Base-by-base conservation (phyloP, 495 filamentous ascomycete species). In the Parathielavia hyrcaniae region DNA sequence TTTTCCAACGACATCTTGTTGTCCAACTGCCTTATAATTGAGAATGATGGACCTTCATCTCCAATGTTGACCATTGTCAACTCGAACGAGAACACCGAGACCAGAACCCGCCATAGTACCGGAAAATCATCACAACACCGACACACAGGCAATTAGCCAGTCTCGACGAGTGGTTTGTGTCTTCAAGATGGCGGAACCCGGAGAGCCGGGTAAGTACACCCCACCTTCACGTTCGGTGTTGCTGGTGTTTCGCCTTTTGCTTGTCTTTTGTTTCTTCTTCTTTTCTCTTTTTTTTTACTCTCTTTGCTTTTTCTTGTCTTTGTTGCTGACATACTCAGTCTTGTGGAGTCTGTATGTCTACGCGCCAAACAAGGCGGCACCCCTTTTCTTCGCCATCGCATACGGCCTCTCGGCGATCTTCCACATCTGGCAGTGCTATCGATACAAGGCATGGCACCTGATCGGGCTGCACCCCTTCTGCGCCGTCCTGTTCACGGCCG, bases 401-500 rank as follows among this genome's bases (percentile, higher is more conserved):
- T 72, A 61, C 36, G 62, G 47, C 10, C 5, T 60, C 20, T 72
- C 68, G 5, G 66, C 56, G 1, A 38, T 60, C 8, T 50, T 58
- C 38, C 70, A 72, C 40, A 51, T 67, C 20, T 71, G 68, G 67
- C 68, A 71, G 53, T 71, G 70, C 58, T 41, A 40, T n/a, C 65
- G 52, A 30, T 72, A 69, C 48, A 62, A 65, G 38, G 50, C 48
- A 34, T 72, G 50, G 35, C 66, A 61, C 44, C 45, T 74, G 20
- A 57, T 62, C 51, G 63, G 65, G 10, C 56, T 72, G 5, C 62
- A 67, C 30, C 50, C 67, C 0, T 2, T 70, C 11, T 71, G 67
- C 36, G 65, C 55, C 0, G 48, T 68, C 0, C 13, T 72, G 16
- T 70, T 70, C 44, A 57, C 64, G 0, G 55, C 47, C 40, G 70